Base-by-base conservation (phyloP, 1,139 yeast genomes). In the Pneumocystis jirovecii region DNA sequence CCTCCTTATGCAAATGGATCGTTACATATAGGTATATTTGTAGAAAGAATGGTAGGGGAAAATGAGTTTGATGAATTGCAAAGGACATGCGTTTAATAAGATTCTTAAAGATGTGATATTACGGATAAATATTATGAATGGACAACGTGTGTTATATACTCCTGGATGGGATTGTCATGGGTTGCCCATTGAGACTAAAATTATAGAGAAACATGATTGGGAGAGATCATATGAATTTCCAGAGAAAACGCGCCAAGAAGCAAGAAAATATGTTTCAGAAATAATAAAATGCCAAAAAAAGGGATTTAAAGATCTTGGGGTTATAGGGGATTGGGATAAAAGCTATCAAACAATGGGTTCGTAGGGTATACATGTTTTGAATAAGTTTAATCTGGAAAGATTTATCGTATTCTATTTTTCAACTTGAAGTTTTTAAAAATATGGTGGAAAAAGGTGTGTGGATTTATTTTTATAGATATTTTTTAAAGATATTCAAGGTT, bases 91-190 rank as follows among this genome's bases (percentile, higher is more conserved):
- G 0, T 76, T 93, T 72, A 93, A 93, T 76, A 93, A 93, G 73
- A 82, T 90, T 34, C 76, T 89, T 66, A 93, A 93, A 74, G 99
- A 93, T 75, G 84, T 93, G 64, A 83, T 91, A 65, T 84, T 84
- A 69, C 78, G 99, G 64, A 85, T 79, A 71, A 85, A 89, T 72
- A 76, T 91, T 60, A 75, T 86, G 63, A 76, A 79, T 61, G 87
- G 90, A 34, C 81, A 83, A 68, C 79, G 79, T 62, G 83, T 93
- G 5, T 78, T 81, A 65, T 93, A 89, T 72, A 80, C 81, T 62
- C 97, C 97, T 0, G 99, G 99, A 0, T 93, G 98, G 97, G 99
- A 93, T 74, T 93, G 98, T 73, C 99, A 93, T 76, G 99, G 99
- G 0, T 78, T 93, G 44, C 99, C 99, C 0, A 93, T 93, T 68